Evolutionary conservation across 164 flowering plant species (phyloP), one percentile per base, ranked within the genome.

Genomic region (Hamamelis virginiana): DNA sequence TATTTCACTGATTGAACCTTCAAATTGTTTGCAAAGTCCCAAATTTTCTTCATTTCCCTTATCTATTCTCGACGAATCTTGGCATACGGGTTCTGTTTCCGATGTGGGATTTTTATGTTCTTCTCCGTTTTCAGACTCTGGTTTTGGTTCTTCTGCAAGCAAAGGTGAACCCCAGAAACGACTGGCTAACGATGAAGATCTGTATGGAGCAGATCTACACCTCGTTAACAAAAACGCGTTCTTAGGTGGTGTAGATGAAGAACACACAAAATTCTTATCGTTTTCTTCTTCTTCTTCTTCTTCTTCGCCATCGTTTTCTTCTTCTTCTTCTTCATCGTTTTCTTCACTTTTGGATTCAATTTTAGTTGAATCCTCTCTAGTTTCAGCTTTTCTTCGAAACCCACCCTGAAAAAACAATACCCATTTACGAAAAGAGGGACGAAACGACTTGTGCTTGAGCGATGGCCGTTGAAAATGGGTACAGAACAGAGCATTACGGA

Each of bases 191-290:
- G 94, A 87, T 4, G 97, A 84, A 16, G 90, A 82, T 75, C 90
- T 75, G 76, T 84, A 83, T n/a, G 91, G 91, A 14, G 86, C 94
- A 27, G 97, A 91, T 85, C 89, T 85, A 51, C 91, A 77, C 64
- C 94, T 72, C 21, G 89, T 91, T 22, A 91, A 74, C 22, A 90
- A 15, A 14, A 88, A 73, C 43, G 89, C 92, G 59, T 83, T 86
- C 64, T 76, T 86, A 0, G 90, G 92, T 8, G 89, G 92, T 11
- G 87, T 45, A 23, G 71, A 52, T 21, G 76, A 48, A 1, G 66
- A 51, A 64, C 69, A 59, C 21, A 52, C 73, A 47, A 63, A 59
- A 12, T 63, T 74, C 48, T 57, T 59, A 8, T 46, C 70, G 33
- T 57, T 68, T 45, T 57, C 73, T 26, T 64, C 74, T 33, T 25